Percentiles rank a stretch among this genome's conserved stretches.
These are phyloP conservation scores for Talaromyces funiculosus DNA, from an alignment of 2,329 filamentous ascomycete species.

Conservation along the genomic window DNA sequence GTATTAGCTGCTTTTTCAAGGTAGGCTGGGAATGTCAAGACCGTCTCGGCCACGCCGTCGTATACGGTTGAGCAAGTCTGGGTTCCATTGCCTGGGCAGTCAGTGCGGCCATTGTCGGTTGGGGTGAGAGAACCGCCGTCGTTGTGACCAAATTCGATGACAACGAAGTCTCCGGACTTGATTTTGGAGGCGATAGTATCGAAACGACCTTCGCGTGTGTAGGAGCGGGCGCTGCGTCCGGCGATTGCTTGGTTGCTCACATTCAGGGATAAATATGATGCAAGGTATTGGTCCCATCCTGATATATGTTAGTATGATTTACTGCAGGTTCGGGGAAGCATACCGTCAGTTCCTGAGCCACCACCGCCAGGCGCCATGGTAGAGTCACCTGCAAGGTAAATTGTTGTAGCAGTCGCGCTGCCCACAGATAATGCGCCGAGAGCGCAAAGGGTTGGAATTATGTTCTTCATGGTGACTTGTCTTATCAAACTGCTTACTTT, in stretches of 20 bases:
- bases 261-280: conserved; percentile 43
- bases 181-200: conserved; percentile 50
- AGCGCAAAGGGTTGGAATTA: not conserved
- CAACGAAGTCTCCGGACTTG: conserved; percentile 56
- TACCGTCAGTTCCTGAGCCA: conserved; percentile 1
- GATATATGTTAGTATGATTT: not conserved
- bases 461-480: not conserved
- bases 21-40: conserved; percentile 58
- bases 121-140: conserved; percentile 41
- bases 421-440: not conserved
- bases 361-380: conserved; percentile 26
- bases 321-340: conserved; percentile 1
- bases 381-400: conserved; percentile 29
- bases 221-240: conserved; percentile 62
- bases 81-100: conserved; percentile 51
- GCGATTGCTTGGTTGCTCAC: conserved; percentile 61
- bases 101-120: conserved; percentile 57
- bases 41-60: conserved; percentile 49
- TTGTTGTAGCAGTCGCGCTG: not conserved
- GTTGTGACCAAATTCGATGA: conserved; percentile 70
- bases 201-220: conserved; percentile 62
- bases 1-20: conserved; percentile 52
- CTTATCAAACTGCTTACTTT: not conserved
- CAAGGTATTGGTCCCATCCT: conserved; percentile 61
- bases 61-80: conserved; percentile 52